phyloP scores from a whole-genome alignment of 441 rosid genomes.

The California macrophylla region DNA sequence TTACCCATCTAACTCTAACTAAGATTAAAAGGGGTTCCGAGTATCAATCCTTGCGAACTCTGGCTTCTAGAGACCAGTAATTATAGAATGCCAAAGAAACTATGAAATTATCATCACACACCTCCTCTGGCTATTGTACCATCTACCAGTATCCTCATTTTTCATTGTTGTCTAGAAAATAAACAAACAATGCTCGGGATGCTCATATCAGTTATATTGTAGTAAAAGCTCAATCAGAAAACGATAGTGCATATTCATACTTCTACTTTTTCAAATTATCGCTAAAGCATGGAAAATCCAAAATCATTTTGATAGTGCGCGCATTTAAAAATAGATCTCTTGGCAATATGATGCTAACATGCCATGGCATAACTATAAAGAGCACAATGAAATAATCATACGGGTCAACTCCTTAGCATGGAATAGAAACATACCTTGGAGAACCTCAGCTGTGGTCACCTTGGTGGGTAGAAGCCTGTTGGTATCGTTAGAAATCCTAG shows the following conservation, averaged over 20 bases:
- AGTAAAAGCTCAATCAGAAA: too few species aligned
- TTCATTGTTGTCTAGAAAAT: too few species aligned
- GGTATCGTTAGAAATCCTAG: slow-evolving; percentile 26
- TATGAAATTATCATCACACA: too few species aligned
- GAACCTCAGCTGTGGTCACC: slow-evolving; percentile 28
- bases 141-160: too few species aligned
- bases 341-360: background rate
- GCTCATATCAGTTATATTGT: too few species aligned
- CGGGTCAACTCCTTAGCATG: background rate
- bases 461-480: slow-evolving; percentile 34
- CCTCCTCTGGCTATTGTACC: too few species aligned
- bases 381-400: background rate
- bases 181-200: too few species aligned
- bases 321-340: background rate
- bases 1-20: too few species aligned
- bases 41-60: too few species aligned
- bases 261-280: background rate
- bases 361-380: background rate
- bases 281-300: background rate
- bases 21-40: too few species aligned
- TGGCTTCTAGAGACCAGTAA: too few species aligned
- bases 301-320: background rate
- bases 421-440: slow-evolving; percentile 35
- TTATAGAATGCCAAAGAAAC: too few species aligned
- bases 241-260: background rate